phyloP scores from a whole-genome alignment of 1,139 yeast genomes.

The Nakaseomyces glabratus region DNA sequence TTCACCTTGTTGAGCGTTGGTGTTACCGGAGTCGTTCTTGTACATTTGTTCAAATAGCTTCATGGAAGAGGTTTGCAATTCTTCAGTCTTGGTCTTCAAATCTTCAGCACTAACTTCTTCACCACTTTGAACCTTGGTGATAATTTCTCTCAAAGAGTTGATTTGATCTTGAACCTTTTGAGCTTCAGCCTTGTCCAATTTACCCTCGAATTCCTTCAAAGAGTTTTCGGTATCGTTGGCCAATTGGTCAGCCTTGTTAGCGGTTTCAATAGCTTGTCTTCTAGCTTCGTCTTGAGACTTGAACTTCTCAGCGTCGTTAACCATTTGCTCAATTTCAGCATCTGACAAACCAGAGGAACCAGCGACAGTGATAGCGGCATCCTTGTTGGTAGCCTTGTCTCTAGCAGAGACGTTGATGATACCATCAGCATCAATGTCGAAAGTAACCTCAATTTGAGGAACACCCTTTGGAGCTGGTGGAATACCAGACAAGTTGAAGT shows the following conservation, averaged over 20 bases:
- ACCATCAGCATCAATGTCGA: conserved; percentile 98
- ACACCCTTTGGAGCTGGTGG: conserved; percentile 99
- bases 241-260: conserved; percentile 96
- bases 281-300: conserved; percentile 94
- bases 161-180: conserved; percentile 69
- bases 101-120: conserved; percentile 71
- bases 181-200: conserved; percentile 74
- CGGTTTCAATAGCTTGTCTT: conserved; percentile 86
- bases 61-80: conserved; percentile 68
- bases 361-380: conserved; percentile 97
- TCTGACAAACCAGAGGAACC: conserved; percentile 97
- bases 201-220: conserved; percentile 87
- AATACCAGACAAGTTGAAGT: conserved; percentile 90
- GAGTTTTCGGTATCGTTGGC: conserved; percentile 95
- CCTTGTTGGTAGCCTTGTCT: conserved; percentile 98
- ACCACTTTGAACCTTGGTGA: conserved; percentile 91
- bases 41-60: conserved; percentile 93
- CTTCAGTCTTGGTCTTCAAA: conserved; percentile 56
- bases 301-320: conserved; percentile 94
- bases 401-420: conserved; percentile 97
- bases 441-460: conserved; percentile 96
- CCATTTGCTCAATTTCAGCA: conserved; percentile 96
- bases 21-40: conserved; percentile 37
- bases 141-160: conserved; percentile 73
- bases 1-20: conserved; percentile 31